Evolutionary conservation across 495 filamentous ascomycete species (phyloP).

Genomic region (Xanthoparmelia taractica): DNA sequence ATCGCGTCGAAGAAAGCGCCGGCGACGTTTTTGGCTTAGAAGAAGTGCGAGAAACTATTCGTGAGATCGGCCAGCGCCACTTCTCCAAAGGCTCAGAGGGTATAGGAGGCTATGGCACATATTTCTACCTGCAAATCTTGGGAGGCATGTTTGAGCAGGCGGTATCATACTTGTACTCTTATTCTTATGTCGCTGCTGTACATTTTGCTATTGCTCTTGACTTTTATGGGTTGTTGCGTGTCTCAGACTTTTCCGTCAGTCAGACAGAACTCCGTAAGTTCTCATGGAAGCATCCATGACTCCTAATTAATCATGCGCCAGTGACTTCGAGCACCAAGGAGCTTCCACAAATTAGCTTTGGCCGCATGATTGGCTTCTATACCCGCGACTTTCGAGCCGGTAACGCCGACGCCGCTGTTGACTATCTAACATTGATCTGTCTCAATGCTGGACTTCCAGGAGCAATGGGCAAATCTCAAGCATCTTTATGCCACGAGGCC

Average conservation of each 20-base stretch:
- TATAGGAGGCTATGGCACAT: conserved; percentile 74
- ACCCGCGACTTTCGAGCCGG: conserved; percentile 90
- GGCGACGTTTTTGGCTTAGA: conserved; percentile 81
- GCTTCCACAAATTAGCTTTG: conserved; percentile 88
- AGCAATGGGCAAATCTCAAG: conserved; percentile 64
- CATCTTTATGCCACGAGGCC: conserved; percentile 80
- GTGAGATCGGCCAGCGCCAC: conserved; percentile 80
- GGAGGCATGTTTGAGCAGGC: conserved; percentile 95
- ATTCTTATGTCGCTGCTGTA: conserved; percentile 83
- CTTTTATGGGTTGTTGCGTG: conserved; percentile 86
- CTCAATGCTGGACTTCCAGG: conserved; percentile 80
- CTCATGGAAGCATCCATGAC: conserved; percentile 2
- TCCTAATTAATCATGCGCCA: conserved; percentile 35
- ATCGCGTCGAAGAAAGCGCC: conserved; percentile 72
- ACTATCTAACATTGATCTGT: conserved; percentile 89
- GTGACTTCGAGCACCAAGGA: conserved; percentile 65
- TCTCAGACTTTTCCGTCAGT: conserved; percentile 61
- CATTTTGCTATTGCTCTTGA: conserved; percentile 87
- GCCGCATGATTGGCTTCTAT: conserved; percentile 85
- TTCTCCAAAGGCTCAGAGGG: conserved; percentile 67
- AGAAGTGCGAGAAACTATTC: conserved; percentile 75
- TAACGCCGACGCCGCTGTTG: conserved; percentile 75
- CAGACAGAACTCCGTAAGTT: conserved; percentile 63
- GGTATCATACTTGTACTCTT: conserved; percentile 78
- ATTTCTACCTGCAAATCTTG: conserved; percentile 83